Conservation (phyloP, 2,329 filamentous ascomycete species). For the Decorospora gaudefroyi region DNA sequence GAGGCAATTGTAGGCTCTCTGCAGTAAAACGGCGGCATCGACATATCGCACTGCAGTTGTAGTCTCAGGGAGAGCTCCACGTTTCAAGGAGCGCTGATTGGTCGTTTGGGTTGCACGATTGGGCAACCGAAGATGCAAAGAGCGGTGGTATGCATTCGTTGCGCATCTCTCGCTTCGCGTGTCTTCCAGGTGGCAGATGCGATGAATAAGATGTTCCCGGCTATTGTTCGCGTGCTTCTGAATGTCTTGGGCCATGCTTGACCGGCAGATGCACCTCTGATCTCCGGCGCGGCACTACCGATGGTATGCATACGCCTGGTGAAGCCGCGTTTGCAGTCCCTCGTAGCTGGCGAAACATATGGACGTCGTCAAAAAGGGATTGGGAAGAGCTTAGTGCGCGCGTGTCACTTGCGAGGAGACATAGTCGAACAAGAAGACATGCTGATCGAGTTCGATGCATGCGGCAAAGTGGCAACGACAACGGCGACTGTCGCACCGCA, state of each 20-base stretch:
- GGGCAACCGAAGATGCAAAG: conserved; percentile 28
- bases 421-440: conserved; percentile 24
- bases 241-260: conserved; percentile 23
- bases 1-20: conserved; percentile 34
- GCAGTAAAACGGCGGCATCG: conserved; percentile 39
- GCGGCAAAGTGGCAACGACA: conserved; percentile 23
- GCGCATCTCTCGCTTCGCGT: conserved; percentile 38
- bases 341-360: background rate
- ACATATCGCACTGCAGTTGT: conserved; percentile 41
- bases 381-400: conserved; percentile 4
- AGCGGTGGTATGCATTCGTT: conserved; percentile 42
- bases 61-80: conserved; percentile 29
- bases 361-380: conserved; percentile 7
- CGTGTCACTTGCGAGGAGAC: conserved; percentile 18
- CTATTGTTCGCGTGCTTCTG: conserved; percentile 15
- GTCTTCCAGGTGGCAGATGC: conserved; percentile 27
- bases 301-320: conserved; percentile 11
- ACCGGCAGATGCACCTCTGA: conserved; percentile 7
- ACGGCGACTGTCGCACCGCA: conserved; percentile 34
- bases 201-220: conserved; percentile 25
- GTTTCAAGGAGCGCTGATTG: conserved; percentile 29
- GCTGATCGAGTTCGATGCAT: conserved; percentile 15
- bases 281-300: conserved; percentile 2
- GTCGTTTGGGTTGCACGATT: conserved; percentile 33
- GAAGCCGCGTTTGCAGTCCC: background rate